Base-by-base conservation (phyloP, 2,329 filamentous ascomycete genomes). In the Cladophialophora yegresii region DNA sequence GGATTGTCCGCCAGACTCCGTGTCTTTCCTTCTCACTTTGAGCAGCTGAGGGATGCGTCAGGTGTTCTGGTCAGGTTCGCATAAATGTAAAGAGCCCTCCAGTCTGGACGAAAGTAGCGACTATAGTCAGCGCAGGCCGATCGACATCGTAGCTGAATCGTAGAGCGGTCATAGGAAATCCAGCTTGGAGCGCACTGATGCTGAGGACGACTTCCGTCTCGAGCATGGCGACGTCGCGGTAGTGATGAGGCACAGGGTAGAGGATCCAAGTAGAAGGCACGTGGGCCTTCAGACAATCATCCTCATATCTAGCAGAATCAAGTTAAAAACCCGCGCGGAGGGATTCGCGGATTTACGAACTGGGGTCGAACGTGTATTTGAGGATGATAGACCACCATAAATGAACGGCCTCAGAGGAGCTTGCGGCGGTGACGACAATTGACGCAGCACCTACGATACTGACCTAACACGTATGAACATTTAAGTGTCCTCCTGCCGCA, bases 141-240 rank as follows among this genome's bases (percentile, higher is more conserved):
- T 75, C 76, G 8, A 76, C 75, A 22, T 66, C 72, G 56, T 76
- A 73, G 6, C 69, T 70, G 28, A 72, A 53, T 76, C 74, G 57
- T 76, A 76, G 8, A 72, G 8, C 26, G 72, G n/a, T 64, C 16
- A 76, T 67, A 5, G 76, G 63, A 10, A 76, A 54, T 3, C 58
- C 63, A 13, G 73, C 67, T 58, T 77, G 74, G 2, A 75, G 56
- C 6, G 72, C 47, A 53, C 67, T 63, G 20, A 72, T 62, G 2
- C 71, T 72, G 32, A 72, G 50, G 30, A 69, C 50, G 1, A 69
- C 72, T 20, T 61, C 65, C 10, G 62, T 59, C 58, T 75, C 73
- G 5, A 72, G 58, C 30, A 51, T 28, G 26, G 63, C 50, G 3
- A 55, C 54, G 45, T 64, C 65, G 32, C 61, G 59, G 54, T 69